Evolutionary conservation across 345 rosid genomes (phyloP).

Genomic region (Bruguiera parviflora): DNA sequence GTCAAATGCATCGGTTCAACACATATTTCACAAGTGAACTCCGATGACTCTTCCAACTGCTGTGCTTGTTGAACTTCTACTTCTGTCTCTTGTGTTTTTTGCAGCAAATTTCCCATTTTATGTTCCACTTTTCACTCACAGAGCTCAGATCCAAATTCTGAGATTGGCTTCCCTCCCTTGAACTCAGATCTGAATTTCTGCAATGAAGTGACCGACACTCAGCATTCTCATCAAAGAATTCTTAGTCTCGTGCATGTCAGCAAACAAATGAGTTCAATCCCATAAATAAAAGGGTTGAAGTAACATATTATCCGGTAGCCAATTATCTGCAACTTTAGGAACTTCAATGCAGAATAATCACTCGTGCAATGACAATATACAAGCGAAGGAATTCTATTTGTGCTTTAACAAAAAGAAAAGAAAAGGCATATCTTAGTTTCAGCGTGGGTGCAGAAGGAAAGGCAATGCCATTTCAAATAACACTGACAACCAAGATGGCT

Average conservation of each 20-base stretch:
- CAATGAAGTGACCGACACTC: neutral
- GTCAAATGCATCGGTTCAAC: conserved; percentile 17
- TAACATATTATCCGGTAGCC: neutral
- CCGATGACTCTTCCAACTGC: conserved; percentile 7
- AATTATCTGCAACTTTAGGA: neutral
- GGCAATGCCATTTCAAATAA: too few relatives aligned
- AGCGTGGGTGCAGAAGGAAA: too few relatives aligned
- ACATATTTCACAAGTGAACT: conserved; percentile 32
- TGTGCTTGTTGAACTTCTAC: conserved; percentile 3
- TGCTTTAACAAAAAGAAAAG: too few relatives aligned
- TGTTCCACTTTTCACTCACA: neutral
- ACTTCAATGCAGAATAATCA: too few relatives aligned
- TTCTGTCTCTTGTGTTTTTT: conserved; percentile 3
- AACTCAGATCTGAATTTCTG: neutral
- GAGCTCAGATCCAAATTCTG: conserved; percentile 3
- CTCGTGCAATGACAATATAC: too few relatives aligned
- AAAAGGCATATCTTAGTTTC: too few relatives aligned
- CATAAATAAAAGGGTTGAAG: neutral
- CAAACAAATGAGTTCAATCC: neutral
- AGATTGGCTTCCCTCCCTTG: neutral
- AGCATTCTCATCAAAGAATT: too few relatives aligned
- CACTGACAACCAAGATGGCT: too few relatives aligned
- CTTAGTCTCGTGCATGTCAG: neutral
- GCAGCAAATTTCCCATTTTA: conserved; percentile 27
- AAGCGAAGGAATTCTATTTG: too few relatives aligned